These are phyloP conservation scores for Wallacemonas sp. DNA, from an alignment of 208 protist species.

Conservation along the genomic window DNA sequence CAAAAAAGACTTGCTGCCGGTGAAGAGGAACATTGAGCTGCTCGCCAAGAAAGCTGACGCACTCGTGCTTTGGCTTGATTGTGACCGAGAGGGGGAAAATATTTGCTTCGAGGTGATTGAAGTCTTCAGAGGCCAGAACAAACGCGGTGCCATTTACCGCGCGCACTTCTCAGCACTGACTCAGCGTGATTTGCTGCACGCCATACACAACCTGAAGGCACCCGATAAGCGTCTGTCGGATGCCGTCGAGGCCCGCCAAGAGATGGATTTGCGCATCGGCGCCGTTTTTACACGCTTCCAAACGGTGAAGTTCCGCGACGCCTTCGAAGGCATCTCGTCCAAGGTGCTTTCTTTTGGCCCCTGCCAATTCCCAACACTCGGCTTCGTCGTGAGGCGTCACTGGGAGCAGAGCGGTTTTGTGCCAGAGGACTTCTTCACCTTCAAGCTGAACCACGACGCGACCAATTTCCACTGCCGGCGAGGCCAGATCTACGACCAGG, in stretches of 20 bases:
- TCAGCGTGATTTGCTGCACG: conserved; percentile 72
- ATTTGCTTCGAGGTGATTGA: conserved; percentile 97
- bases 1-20: conserved; percentile 55
- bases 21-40: conserved; percentile 79
- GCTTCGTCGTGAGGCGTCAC: conserved; percentile 91
- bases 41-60: conserved; percentile 61
- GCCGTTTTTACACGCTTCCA: conserved; percentile 95
- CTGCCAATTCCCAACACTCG: conserved; percentile 96
- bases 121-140: conserved; percentile 52
- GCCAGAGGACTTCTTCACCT: conserved; percentile 73
- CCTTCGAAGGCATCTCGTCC: conserved; percentile 64
- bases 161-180: conserved; percentile 94
- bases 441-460: conserved; percentile 54
- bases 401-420: conserved; percentile 88
- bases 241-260: conserved; percentile 94
- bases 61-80: conserved; percentile 96
- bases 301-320: conserved; percentile 75
- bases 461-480: conserved; percentile 59
- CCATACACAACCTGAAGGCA: conserved; percentile 74
- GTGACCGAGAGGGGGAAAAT: conserved; percentile 97
- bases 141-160: conserved; percentile 57
- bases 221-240: conserved; percentile 90
- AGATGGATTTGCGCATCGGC: conserved; percentile 96
- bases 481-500: conserved; percentile 72
- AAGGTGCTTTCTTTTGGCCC: conserved; percentile 92